These are phyloP conservation scores for Sicyos baderoa DNA, from an alignment of 306 rosid species.

Conservation along the genomic window DNA sequence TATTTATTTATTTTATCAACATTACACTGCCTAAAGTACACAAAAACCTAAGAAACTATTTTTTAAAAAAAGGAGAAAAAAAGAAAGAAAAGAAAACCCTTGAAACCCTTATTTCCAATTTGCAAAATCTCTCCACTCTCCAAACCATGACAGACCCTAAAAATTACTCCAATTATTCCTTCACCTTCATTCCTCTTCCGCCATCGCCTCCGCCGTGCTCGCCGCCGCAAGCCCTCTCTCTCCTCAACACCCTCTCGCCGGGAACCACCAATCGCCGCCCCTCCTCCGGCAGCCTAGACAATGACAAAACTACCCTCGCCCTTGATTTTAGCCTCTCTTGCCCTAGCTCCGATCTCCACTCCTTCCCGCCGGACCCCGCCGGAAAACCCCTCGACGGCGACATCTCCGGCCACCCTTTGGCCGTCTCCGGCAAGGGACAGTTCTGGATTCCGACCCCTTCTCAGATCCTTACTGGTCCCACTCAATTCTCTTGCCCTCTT, in stretches of 20 bases:
- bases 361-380: too few species aligned
- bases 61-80: too few species aligned
- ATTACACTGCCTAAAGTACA: conserved; percentile 21
- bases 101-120: background rate
- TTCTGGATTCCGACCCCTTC: conserved; percentile 87
- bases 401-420: conserved; percentile 31
- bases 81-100: background rate
- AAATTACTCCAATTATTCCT: conserved; percentile 39
- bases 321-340: conserved; percentile 60
- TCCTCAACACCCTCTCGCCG: conserved; percentile 43
- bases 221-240: conserved; percentile 54
- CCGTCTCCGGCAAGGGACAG: conserved; percentile 43
- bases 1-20: too few species aligned
- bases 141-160: conserved; percentile 55
- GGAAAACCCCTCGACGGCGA: background rate
- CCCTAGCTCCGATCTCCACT: conserved; percentile 29
- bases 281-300: conserved; percentile 13
- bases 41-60: background rate
- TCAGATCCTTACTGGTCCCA: conserved; percentile 79
- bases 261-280: conserved; percentile 20
- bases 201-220: conserved; percentile 19
- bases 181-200: conserved; percentile 40
- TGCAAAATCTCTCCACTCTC: conserved; percentile 2
- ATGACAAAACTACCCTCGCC: conserved; percentile 31
- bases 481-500: conserved; percentile 66